Base-by-base conservation (phyloP, 1,139 yeast species). In the Blastobotrys persicus region DNA sequence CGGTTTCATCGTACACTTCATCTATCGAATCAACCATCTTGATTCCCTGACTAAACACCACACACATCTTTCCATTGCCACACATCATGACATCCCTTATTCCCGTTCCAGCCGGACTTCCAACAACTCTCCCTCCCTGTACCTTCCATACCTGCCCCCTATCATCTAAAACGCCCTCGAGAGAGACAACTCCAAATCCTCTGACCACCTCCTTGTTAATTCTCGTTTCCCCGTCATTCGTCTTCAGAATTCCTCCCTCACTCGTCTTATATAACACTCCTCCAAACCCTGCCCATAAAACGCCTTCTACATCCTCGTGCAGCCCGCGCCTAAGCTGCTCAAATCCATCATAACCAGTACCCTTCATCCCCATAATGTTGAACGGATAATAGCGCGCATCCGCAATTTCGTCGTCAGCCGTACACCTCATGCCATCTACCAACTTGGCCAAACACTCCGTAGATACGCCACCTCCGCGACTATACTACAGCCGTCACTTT, bases 241-340 rank as follows among this genome's bases (percentile, higher is more conserved):
- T 23, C 11, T 23, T 19, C 13, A 37, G 13, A 7, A 37, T 12
- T 6, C n/a, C 28, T n/a, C 19, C 41, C 4, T 7, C 19, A 6
- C 28, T 28, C 38, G 38, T 14, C 4, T 14, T 18, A 19, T 9
- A 37, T 4, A 37, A 23, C 4, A 37, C 18, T 13, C n/a, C 41
- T 3, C 41, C 41, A 16, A 37, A 37, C 18, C 41, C 41, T 7
- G 41, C 28, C 41, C 41, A 37, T 9, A 37, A 14, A 7, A 37
- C 13, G 9, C 28, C 28, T 9, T 23, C 28, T 9, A 23, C 28
- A 23, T 23, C 28, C 28, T 23, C 28, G 5, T 5, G 9, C 5
- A 23, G 9, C 28, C 28, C 28, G 5, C 28, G 28, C 9, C 9
- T 9, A 23, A 23, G 28, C 28, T 23, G 28, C 9, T 9, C 28